These are phyloP conservation scores for Crithidia mellificae DNA, from an alignment of 208 protist genomes.

Conservation along the genomic window DNA sequence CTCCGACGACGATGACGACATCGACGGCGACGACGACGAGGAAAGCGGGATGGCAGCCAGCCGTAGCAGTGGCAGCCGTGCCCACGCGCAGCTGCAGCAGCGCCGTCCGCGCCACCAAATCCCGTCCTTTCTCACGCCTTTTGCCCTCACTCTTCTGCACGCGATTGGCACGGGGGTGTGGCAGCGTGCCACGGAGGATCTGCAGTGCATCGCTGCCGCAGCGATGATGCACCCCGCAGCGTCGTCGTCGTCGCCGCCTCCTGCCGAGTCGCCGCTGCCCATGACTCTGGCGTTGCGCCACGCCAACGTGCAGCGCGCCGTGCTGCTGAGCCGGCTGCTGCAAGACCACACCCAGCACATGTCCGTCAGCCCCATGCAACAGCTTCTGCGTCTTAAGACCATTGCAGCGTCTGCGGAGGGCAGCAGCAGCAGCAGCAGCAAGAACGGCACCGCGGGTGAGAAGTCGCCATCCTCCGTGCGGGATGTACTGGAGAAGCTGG, in stretches of 20 bases:
- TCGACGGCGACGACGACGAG: constrained; percentile 17
- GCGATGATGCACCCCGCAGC: neutral
- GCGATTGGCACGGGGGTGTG: constrained; percentile 39
- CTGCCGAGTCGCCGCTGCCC: too few relatives aligned
- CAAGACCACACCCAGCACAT: constrained; percentile 67
- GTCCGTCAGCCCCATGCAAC: constrained; percentile 54
- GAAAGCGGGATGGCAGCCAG: constrained; percentile 3
- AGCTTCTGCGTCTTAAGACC: constrained; percentile 50
- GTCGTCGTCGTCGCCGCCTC: neutral
- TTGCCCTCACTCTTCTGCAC: constrained; percentile 66
- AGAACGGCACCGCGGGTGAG: neutral
- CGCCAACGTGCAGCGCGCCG: constrained; percentile 38
- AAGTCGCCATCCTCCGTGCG: constrained; percentile 3
- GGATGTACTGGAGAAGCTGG: constrained; percentile 26
- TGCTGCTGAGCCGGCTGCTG: constrained; percentile 67
- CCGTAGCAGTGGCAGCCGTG: too few relatives aligned
- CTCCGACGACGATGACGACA: too few relatives aligned
- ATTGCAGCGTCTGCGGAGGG: neutral
- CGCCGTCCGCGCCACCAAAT: constrained; percentile 17
- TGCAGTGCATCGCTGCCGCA: constrained; percentile 6
- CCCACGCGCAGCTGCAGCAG: constrained; percentile 6
- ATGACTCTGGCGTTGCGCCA: constrained; percentile 18
- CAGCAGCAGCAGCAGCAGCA: neutral
- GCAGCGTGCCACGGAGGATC: constrained; percentile 22
- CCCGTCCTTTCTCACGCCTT: constrained; percentile 54